Conservation (phyloP, 345 rosid species). For the Populus euphratica region DNA sequence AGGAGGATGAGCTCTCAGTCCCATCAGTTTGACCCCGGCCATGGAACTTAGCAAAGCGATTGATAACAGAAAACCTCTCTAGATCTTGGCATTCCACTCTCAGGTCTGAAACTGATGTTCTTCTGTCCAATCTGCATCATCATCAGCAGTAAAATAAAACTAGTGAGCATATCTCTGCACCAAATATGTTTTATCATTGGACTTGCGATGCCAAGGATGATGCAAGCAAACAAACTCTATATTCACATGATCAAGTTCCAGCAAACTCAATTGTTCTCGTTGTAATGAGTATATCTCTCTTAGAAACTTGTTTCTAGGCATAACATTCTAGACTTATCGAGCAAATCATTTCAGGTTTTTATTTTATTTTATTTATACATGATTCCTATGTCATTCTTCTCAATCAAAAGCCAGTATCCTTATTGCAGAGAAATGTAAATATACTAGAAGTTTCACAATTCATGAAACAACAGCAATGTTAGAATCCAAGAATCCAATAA, state of each 20-base stretch:
- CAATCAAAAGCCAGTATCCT: not conserved
- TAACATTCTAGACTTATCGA: not conserved
- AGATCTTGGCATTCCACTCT: conserved; percentile 73
- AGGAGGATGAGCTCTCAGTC: conserved; percentile 43
- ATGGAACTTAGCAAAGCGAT: conserved; percentile 91
- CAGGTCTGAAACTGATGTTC: conserved; percentile 55
- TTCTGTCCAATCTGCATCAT: conserved; percentile 67
- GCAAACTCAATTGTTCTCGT: not conserved
- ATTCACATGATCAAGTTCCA: not conserved
- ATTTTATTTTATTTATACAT: not conserved
- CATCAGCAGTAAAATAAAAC: not conserved
- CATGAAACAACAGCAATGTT: not conserved
- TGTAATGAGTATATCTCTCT: not conserved
- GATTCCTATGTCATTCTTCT: not conserved
- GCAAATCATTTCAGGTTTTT: not conserved
- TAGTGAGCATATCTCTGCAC: not conserved
- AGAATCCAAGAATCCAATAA: not conserved
- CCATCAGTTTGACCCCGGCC: conserved; percentile 55
- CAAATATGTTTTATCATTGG: not conserved
- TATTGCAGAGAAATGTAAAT: not conserved
- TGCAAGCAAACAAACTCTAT: not conserved
- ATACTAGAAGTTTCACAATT: not conserved
- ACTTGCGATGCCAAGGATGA: not conserved
- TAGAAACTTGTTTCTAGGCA: not conserved
- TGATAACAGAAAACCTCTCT: conserved; percentile 71